Evolutionary conservation across 371 early-diverging fungal genomes (phyloP), one percentile per base, ranked within the genome.

Genomic region (Mortierella sp.): DNA sequence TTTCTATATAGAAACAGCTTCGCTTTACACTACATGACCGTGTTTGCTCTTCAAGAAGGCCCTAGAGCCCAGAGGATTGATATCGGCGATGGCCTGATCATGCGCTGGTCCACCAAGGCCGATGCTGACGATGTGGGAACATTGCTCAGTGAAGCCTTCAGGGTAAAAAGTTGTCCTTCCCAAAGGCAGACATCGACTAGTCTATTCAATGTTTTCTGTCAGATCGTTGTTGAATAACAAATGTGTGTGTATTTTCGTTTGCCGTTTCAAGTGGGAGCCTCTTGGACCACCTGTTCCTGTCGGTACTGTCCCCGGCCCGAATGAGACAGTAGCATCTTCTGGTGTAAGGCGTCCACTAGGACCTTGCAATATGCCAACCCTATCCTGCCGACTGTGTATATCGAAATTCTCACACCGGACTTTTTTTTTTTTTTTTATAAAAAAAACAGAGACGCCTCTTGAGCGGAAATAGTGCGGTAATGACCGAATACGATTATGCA

Each of bases 61-160:
- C 44, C 44, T 6, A 44, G 44, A 19, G 19, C 44, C 21, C 44
- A 44, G 44, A 53, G 19, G 24, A 47, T 65, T 26, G 48, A 58
- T 44, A 49, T 65, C 24, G 66, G 53, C 7, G 48, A 52, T n/a
- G 66, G 66, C 7, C 39, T 65, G 32, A 11, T 65, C 17, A 44
- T 65, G 53, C 66, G 66, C 19, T 57, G 66, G 66, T 65, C 66
- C 19, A 58, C 66, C 41, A 44, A 46, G n/a, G 66, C 50, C 17
- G 66, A 65, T 34, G 27, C 43, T 15, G 39, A 56, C 21, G 44
- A 65, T 48, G 12, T 65, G 0, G 53, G 42, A 3, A 23, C 37
- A 7, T 23, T 57, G 5, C 21, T 47, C 26, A 30, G 28, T 17
- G 57, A 32, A 17, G 44, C 28, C 34, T 56, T 56, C 47, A 56